Base-by-base conservation (phyloP, 257 asterid genomes). In the Solanum pinnatisectum region DNA sequence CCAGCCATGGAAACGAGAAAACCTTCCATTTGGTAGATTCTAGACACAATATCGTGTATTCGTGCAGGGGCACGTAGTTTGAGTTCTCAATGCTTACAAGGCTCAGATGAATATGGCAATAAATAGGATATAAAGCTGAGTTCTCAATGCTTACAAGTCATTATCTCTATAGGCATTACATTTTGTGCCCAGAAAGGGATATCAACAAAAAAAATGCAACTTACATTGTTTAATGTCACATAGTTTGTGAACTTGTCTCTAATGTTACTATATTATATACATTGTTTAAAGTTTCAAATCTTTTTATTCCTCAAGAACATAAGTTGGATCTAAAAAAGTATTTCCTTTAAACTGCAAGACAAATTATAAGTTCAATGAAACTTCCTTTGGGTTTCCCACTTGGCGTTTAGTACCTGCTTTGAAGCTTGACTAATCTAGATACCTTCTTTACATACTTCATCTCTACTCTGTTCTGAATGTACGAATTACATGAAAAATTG, bases 1-100 rank as follows among this genome's bases (percentile, higher is more conserved):
- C 96, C 20, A 93, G 83, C 94, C 93, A 94, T 91, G 96, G 95
- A 23, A 93, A 89, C 92, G 93, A 83, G 65, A 93, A 86, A 1
- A 91, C 49, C 72, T 89, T 93, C 49, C 30, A 68, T n/a, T 88
- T 56, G 8, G 40, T 36, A 23, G 46, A 23, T 14, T 40, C 2
- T 7, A 36, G 14, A 25, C 60, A 77, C 36, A 40, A 23, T 2
- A 8, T 67, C 13, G 35, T n/a, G 60, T 77, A 7, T 40, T 77
- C 30, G 35, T 32, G 18, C 15, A 30, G 39, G 11, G 11, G 39
- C 12, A 30, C 6, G 4, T 13, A 76, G 32, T 22, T 11, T 74
- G 56, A 37, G 81, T 37, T 37, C 40, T 37, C 40, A 8, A 37
- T 37, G 10, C 40, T 37, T 37, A 37, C 10, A 37, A 37, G 10